A percentile compares a stretch with the other conserved stretches of the same genome.
Conservation (phyloP, 192 early-diverging fungal genomes). For the Piromyces finnis region DNA sequence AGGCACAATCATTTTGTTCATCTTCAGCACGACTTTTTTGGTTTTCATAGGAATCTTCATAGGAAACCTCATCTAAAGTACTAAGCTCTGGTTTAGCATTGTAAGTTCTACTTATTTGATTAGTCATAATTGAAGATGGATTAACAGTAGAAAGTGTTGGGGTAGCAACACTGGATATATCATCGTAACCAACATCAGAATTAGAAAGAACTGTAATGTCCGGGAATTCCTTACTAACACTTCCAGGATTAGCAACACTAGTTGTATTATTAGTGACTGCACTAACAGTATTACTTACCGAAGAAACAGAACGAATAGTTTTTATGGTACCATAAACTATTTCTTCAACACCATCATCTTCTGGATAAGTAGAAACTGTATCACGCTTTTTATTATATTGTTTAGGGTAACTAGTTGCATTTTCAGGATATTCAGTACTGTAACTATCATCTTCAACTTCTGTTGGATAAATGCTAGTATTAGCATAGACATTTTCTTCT, state of each 20-base stretch:
- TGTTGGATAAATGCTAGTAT: no score
- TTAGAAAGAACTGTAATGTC: neutral
- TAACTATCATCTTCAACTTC: no score
- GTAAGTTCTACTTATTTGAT: neutral
- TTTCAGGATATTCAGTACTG: no score
- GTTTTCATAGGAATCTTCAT: neutral
- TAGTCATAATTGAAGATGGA: neutral
- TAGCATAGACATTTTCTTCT: neutral
- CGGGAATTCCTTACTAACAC: neutral
- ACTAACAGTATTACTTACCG: neutral
- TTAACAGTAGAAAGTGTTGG: neutral
- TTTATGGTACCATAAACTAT: neutral
- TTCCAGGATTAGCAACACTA: no score
- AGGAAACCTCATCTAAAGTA: neutral
- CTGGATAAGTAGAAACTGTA: neutral
- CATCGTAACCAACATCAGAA: neutral
- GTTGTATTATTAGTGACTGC: no score
- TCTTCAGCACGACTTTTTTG: neutral
- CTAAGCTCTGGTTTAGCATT: neutral
- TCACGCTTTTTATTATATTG: neutral
- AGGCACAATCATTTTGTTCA: neutral
- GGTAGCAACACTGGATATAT: neutral
- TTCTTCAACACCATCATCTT: neutral
- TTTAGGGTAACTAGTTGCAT: no score
- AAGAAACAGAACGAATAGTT: neutral